Base-by-base conservation (phyloP, 306 rosid species). In the Quillaja saponaria region DNA sequence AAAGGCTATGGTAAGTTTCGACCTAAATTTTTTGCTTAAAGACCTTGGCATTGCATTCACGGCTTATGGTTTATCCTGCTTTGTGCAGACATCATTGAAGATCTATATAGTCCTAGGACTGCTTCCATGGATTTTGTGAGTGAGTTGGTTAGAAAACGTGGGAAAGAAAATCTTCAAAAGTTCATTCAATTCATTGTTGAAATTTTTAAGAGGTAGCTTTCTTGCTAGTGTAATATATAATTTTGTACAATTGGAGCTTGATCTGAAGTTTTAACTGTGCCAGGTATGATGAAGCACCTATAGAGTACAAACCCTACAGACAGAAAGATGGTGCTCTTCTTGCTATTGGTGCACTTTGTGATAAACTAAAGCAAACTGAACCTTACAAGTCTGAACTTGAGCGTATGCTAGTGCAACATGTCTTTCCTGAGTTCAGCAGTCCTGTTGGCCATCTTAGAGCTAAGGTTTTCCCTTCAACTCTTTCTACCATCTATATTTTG, bases 241-340 rank as follows among this genome's bases (percentile, higher is more conserved):
- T 42, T 52, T 35, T 42, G 61, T 63, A 50, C 28, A 37, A 46
- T 68, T 62, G 57, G 57, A 58, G 55, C 45, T 49, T 10, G 73
- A 45, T 46, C 47, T 40, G 4, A 55, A 13, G 13, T 34, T 49
- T 55, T 61, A 55, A 20, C 34, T 68, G 49, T 67, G 71, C 55
- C 72, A 91, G 97, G 76, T 88, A 91, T 61, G 97, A 84, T 64
- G 96, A 84, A 80, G 79, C 95, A 57, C 70, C 90, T 25, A 34
- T 49, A 62, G 96, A 84, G 73, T 76, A 66, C 79, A 91, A 91
- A 68, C 91, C 90, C 21, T 91, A 91, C 45, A 83, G 96, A 52
- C 91, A 88, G 82, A 91, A 91, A 71, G 97, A 91, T 75, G 97
- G 97, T 33, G 96, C 97, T 19, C 96, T 91, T 54, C 97, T 91